Base-by-base conservation (phyloP, 164 flowering plant genomes). In the Nymphaea thermarum region DNA sequence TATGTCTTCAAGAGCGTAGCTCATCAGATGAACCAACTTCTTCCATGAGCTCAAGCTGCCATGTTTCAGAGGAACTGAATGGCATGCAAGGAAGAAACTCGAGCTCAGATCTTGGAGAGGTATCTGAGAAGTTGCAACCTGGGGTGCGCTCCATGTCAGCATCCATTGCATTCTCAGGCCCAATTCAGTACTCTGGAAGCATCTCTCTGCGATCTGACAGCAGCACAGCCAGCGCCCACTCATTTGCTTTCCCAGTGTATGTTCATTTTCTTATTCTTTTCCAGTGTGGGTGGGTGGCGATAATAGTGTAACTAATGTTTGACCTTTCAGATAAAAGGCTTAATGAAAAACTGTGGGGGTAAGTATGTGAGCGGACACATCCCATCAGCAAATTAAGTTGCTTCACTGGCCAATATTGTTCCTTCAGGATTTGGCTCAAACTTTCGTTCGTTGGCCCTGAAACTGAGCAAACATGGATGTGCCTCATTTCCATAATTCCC, bases 241-340 rank as follows among this genome's bases (percentile, higher is more conserved):
- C 87, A n/a, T 82, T 85, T 66, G 80, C 89, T 14, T 85, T 85
- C 69, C 89, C 89, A 4, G 68, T 76, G 89, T 83, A 80, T 73
- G 85, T 74, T 25, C 4, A 3, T 14, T 51, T 42, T 62, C 42
- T 17, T 55, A 8, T 55, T 41, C 42, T 61, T 61, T 62, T 12
- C n/a, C n/a, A 17, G 7, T 62, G 7, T 17, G 4, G 25, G 57
- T 51, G 8, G 14, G 2, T 51, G 8, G 12, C 5, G 14, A 10
- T 51, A 15, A 3, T 51, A 51, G 57, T 51, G 57, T 3, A 51
- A 51, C 57, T 8, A 51, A 51, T 51, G 4, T 51, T 3, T 47
- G 36, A 47, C 11, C 11, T 6, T 6, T 47, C 3, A 47, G 7
- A 47, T 47, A 47, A 2, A 47, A 6, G 55, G 12, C 55, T 7